Conservation (phyloP, 768 basidiomycete species). For the Hortiboletus campestris region DNA sequence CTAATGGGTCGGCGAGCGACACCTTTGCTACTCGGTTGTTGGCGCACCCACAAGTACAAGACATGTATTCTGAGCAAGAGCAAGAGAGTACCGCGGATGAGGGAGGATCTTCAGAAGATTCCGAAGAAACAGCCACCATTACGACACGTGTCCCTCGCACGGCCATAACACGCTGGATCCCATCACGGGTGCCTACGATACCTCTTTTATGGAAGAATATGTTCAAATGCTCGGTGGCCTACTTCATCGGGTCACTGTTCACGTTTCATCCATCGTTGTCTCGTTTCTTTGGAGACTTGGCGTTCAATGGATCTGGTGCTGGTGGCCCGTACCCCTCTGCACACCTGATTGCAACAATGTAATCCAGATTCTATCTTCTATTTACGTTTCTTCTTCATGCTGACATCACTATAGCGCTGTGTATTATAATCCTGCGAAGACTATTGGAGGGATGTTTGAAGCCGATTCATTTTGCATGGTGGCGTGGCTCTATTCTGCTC, state of each 20-base stretch:
- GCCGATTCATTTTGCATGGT: conserved; percentile 79
- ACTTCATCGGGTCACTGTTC: conserved; percentile 87
- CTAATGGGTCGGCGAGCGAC: neutral
- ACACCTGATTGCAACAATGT: conserved; percentile 95
- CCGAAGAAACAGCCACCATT: conserved; percentile 8
- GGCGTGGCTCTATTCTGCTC: conserved; percentile 65
- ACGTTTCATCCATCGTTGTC: conserved; percentile 83
- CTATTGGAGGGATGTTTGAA: conserved; percentile 89
- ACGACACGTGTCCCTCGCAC: conserved; percentile 10
- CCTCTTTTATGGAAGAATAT: conserved; percentile 65
- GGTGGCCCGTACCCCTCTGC: conserved; percentile 70
- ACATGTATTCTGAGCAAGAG: neutral
- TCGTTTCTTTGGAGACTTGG: conserved; percentile 59
- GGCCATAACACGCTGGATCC: conserved; percentile 6
- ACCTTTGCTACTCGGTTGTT: neutral
- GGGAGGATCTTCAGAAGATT: conserved; percentile 13
- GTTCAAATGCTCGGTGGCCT: conserved; percentile 89
- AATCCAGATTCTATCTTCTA: neutral
- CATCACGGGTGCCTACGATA: conserved; percentile 35
- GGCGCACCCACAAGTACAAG: neutral
- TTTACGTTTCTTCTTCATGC: neutral
- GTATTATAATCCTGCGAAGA: conserved; percentile 94
- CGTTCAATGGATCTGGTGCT: conserved; percentile 46
- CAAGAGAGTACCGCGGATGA: conserved; percentile 1
- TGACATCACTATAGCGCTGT: conserved; percentile 51